These are phyloP conservation scores for Hypoxylon cercidicola DNA, from an alignment of 495 filamentous ascomycete genomes.

Conservation along the genomic window DNA sequence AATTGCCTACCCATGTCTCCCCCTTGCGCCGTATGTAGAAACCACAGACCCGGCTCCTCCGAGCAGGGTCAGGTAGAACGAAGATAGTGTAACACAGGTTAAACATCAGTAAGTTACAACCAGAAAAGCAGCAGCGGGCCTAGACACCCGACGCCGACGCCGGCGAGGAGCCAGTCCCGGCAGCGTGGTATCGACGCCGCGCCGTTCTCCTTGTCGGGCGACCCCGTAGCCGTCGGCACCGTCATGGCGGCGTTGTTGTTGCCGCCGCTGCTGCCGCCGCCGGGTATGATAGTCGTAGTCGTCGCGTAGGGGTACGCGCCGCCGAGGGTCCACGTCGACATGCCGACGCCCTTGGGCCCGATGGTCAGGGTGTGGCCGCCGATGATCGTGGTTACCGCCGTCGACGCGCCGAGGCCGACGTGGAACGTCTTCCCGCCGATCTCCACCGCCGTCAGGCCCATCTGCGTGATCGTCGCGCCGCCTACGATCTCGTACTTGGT, in stretches of 20 bases:
- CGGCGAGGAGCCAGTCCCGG: no score
- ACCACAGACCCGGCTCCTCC: background rate
- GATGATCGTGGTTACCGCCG: slow-evolving; percentile 52
- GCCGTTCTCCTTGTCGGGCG: slow-evolving; percentile 14
- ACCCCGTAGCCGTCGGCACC: slow-evolving; percentile 33
- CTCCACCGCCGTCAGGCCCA: slow-evolving; percentile 61
- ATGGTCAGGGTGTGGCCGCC: slow-evolving; percentile 57
- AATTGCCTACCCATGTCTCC: background rate
- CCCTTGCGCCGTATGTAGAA: slow-evolving; percentile 27
- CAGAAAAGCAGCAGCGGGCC: slow-evolving; percentile 33
- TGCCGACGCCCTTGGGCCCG: slow-evolving; percentile 52
- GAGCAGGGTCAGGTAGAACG: no score
- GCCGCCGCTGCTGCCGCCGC: background rate
- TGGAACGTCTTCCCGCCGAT: slow-evolving; percentile 58
- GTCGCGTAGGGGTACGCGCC: slow-evolving; percentile 57
- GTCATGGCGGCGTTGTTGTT: slow-evolving; percentile 33
- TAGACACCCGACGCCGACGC: slow-evolving; percentile 38
- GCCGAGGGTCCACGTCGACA: slow-evolving; percentile 55
- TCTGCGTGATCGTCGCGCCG: slow-evolving; percentile 58
- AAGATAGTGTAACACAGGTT: slow-evolving; percentile 11
- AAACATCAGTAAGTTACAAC: slow-evolving; percentile 6
- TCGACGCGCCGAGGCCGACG: slow-evolving; percentile 48
- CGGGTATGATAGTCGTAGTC: slow-evolving; percentile 49
- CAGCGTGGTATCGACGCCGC: no score
- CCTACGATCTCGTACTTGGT: slow-evolving; percentile 58